These are phyloP conservation scores for Fraxinus albicans DNA, from an alignment of 305 asterid genomes.

Conservation along the genomic window DNA sequence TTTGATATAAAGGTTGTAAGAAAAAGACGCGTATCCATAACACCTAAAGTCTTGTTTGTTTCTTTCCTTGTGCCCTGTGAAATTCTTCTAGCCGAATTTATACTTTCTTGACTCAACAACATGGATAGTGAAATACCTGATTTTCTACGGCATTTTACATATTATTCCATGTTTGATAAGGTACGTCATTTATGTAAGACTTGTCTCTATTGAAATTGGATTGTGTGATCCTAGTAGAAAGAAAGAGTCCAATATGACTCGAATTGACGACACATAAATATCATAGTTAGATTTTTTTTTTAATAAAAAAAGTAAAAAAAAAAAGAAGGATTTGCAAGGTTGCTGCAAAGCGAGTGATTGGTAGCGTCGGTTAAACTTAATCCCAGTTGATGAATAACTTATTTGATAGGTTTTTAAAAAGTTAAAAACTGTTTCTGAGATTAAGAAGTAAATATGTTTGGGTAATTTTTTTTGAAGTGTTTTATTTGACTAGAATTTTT, in stretches of 20 bases:
- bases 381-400: not conserved
- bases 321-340: no score
- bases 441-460: no score
- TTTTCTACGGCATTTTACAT: slow-evolving; percentile 2
- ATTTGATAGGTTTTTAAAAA: not conserved
- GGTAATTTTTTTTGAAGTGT: no score
- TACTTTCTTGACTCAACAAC: slow-evolving; percentile 5
- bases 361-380: no score
- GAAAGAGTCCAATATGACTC: not conserved
- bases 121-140: not conserved
- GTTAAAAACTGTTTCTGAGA: no score
- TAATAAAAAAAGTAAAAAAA: no score
- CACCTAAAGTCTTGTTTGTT: not conserved
- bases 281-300: no score
- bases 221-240: not conserved
- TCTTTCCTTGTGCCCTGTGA: slow-evolving; percentile 28
- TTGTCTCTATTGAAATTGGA: not conserved
- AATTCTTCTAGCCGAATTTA: slow-evolving; percentile 18
- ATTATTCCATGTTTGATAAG: not conserved
- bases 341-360: no score
- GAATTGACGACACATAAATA: no score
- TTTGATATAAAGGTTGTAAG: not conserved
- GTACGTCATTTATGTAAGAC: slow-evolving; percentile 19
- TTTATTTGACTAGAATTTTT: not conserved
- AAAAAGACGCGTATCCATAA: not conserved